A percentile compares a stretch with the other conserved stretches of the same genome.
Conservation (phyloP, 225 moss, liverwort and hornwort species). For the Polytrichum commune region DNA sequence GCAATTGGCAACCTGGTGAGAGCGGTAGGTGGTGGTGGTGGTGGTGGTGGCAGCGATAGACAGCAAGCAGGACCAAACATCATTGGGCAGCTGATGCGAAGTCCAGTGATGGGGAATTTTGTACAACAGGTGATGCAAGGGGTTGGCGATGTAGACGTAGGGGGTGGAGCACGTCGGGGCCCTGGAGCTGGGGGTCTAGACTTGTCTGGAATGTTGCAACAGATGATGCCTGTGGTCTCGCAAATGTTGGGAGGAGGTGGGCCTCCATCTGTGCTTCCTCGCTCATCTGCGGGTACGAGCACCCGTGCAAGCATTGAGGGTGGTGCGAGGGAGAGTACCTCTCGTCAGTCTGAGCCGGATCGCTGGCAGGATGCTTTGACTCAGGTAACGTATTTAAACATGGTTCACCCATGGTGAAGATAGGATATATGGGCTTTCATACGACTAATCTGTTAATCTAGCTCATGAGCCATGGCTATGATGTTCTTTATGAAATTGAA, state of each 20-base stretch:
- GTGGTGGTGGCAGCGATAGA: constrained; percentile 37
- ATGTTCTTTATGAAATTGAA: too few species aligned
- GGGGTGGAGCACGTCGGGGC: constrained; percentile 43
- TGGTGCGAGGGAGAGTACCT: constrained; percentile 43
- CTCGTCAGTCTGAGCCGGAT: constrained; percentile 42
- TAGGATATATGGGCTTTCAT: background rate
- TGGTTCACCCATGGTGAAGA: background rate
- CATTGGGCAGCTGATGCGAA: constrained; percentile 86
- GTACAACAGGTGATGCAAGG: constrained; percentile 84
- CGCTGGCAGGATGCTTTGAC: constrained; percentile 83
- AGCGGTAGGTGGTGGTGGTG: constrained; percentile 39
- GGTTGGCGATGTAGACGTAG: constrained; percentile 56
- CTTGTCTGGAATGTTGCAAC: constrained; percentile 73
- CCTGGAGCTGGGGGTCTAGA: constrained; percentile 44
- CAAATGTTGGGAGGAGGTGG: constrained; percentile 85
- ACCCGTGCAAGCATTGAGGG: constrained; percentile 42
- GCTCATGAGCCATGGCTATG: too few species aligned
- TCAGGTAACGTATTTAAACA: constrained; percentile 40
- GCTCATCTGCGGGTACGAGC: constrained; percentile 37
- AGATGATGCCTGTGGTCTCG: constrained; percentile 87
- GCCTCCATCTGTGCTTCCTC: constrained; percentile 45
- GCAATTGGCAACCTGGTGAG: constrained; percentile 38
- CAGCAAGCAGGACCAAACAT: constrained; percentile 52
- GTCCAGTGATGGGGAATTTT: constrained; percentile 81
- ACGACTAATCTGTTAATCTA: constrained; percentile 1